Base-by-base conservation (phyloP, 176 grass and related monocot genomes). In the Oryza longistaminata region DNA sequence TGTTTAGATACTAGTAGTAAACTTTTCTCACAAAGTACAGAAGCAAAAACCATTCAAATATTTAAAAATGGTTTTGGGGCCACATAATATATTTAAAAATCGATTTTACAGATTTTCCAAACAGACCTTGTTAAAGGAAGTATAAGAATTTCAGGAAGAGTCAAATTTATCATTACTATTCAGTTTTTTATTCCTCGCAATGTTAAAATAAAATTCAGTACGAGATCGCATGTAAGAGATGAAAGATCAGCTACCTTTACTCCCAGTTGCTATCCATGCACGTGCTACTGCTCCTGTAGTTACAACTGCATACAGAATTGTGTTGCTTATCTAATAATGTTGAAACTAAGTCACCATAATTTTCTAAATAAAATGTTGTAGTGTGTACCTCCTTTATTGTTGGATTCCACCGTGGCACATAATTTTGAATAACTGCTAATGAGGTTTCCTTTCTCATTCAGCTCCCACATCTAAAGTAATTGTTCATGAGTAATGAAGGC, bases 381-480 rank as follows among this genome's bases (percentile, higher is more conserved):
- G 43, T 45, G 21, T 74, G 13, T 76, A 90, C 78, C 80, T 81
- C 11, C 33, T 84, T 85, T 49, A 27, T 90, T 75, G 75, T 86
- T 62, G 72, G 77, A 86, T 78, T 85, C 37, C 31, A 90, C 77
- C 49, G 27, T 91, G 64, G 92, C 95, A 83, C 95, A 97, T 81
- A 93, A 82, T 71, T 77, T 89, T 70, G 95, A 97, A 76, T 97
- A 97, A 86, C 82, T 91, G 75, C 92, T 97, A 64, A 94, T 86
- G 64, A 97, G 92, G 34, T 91, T 94, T 88, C 92, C 95, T 85
- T 93, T 92, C 35, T 86, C 81, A 92, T 94, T 94, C 81, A 97
- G 82, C 29, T 93, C 71, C 92, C 92, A 97, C 42, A 97, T 91
- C 95, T 97, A 73, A 76, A 86, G 58, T 91, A 70, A 68, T 31